Base-by-base conservation (phyloP, 2,329 filamentous ascomycete species). In the Triangularia setosa region DNA sequence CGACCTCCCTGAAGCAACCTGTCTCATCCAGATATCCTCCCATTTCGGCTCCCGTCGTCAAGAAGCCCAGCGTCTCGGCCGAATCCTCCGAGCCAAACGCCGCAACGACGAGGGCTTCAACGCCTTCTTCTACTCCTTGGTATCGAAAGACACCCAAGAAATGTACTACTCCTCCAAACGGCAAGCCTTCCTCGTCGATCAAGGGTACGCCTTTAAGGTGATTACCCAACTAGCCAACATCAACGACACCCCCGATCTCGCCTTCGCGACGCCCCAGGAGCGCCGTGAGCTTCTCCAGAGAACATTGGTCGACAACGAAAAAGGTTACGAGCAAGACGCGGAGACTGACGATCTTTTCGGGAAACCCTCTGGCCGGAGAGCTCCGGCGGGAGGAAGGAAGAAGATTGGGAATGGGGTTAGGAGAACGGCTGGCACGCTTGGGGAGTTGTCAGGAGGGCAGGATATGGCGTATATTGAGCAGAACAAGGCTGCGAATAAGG, bases 21-120 rank as follows among this genome's bases (percentile, higher is more conserved):
- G 93, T 72, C 83, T 99, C 3, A 98, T 98, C 66, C 95, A 98
- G 72, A 97, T 99, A 58, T 97, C 94, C 0, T 96, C 94, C 0
- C 95, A 99, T 74, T 99, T 97, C 73, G 95, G 95, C 67, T 98
- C 94, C 9, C 92, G 95, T 70, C 90, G 95, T 79, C 95, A 98
- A 77, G 95, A 99, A 79, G 95, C 95, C 0, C 95, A 98, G 75
- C 88, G 95, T 2, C 83, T 98, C 0, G 95, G 95, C 3, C 90
- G 95, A 60, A 98, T 99, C 71, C 85, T 99, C 2, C 87, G 95
- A 78, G 95, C 95, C 14, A 99, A 99, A 79, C 87, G 95, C 18
- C 86, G 95, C 75, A 98, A 97, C 72, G 95, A 99, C 71, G 95
- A 98, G 76, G 95, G 95, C 7, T 99, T 99, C 78, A 99, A 99